Base-by-base conservation (phyloP, 2,329 filamentous ascomycete genomes). In the Alternaria triticina region DNA sequence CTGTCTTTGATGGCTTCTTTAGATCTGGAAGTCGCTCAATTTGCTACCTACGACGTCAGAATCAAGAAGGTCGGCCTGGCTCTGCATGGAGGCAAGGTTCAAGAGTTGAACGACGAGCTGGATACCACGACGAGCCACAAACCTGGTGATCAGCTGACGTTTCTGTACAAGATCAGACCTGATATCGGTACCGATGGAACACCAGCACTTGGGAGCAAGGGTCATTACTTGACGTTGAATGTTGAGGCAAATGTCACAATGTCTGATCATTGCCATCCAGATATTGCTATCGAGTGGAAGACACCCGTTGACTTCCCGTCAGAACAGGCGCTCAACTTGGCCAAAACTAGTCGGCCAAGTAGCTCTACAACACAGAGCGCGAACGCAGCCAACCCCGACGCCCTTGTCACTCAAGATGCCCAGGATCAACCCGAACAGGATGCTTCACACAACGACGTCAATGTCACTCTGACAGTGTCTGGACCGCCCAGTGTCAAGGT, bases 391-490 rank as follows among this genome's bases (percentile, higher is more conserved):
- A 73, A 73, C n/a, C 72, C 77, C 7, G 77, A 78, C 57, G 64
- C 75, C 13, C 69, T 76, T 17, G 67, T 72, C 9, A 57, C 71
- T 3, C 70, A 70, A 27, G 78, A 76, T 27, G 59, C 65, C 13
- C 66, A 69, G 22, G 66, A 55, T 12, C 62, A 63, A 20, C 64
- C 64, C 44, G 69, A 62, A 28, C 75, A 72, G 6, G 62, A 60
- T 8, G 62, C 43, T 27, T 47, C 59, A 9, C 83, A 50, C 72
- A 82, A 54, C 4, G 86, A 90, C 62, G 87, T 92, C 54, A 91
- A 91, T 62, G 87, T 95, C 61, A 92, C 90, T 36, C 88, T 95
- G 81, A 93, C 90, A 44, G 90, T 96, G 74, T 87, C 86, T 6
- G 89, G 87, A 0, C 90, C 91, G 12, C 73, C 80, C 22, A 83